Percentiles rank a stretch among this genome's conserved stretches.
These are phyloP conservation scores for Buddleja alternifolia DNA, from an alignment of 257 asterid genomes.

Conservation along the genomic window DNA sequence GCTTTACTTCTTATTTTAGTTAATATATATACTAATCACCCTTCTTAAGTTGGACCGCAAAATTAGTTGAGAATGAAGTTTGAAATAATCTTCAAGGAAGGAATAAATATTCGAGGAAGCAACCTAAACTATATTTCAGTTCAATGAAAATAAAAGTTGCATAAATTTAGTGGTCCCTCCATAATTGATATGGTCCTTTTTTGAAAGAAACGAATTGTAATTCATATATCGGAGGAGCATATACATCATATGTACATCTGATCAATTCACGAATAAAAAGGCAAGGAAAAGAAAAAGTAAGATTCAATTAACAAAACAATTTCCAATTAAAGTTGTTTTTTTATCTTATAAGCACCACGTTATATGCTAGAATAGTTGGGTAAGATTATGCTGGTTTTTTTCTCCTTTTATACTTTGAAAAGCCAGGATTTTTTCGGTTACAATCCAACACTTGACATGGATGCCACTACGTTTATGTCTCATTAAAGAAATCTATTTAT, in stretches of 20 bases:
- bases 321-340: neutral
- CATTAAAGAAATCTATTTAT: neutral
- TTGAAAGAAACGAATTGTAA: conserved; percentile 12
- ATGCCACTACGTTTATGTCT: conserved; percentile 1
- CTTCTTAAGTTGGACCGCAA: no score
- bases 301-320: neutral
- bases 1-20: no score
- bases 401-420: neutral
- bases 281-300: neutral
- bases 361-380: neutral
- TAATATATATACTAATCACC: no score
- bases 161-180: conserved; percentile 7
- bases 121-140: no score
- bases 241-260: no score
- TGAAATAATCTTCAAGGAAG: no score
- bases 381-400: conserved; percentile 5
- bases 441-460: no score
- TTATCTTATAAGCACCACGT: neutral
- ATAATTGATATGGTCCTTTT: no score
- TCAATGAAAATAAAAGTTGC: conserved; percentile 3
- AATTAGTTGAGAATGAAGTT: no score
- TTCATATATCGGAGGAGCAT: neutral
- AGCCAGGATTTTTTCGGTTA: neutral
- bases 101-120: no score
- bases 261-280: neutral